phyloP scores from a whole-genome alignment of 176 grass and related monocot species.

The Typha latifolia region DNA sequence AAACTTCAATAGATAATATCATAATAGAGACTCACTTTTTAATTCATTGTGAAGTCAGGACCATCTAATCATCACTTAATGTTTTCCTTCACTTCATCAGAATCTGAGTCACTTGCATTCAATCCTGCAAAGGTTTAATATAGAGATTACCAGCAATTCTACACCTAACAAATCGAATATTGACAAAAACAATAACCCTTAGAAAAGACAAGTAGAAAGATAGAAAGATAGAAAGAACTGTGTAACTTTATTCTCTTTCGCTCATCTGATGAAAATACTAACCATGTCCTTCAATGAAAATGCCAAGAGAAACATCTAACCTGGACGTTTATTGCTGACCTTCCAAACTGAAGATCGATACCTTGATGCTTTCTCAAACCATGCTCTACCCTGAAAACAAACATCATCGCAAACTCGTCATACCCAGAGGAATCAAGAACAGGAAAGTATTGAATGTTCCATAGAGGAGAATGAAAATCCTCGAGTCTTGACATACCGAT shows the following conservation, averaged over 20 bases:
- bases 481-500: too few relatives aligned
- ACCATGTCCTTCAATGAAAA: neutral
- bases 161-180: neutral
- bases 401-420: neutral
- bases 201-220: slow-evolving; percentile 19
- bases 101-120: slow-evolving; percentile 93
- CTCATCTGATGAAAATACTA: too few relatives aligned
- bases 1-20: neutral
- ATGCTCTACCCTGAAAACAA: slow-evolving; percentile 56
- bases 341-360: slow-evolving; percentile 72
- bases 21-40: neutral
- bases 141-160: neutral
- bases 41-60: neutral
- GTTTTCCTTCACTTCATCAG: slow-evolving; percentile 52
- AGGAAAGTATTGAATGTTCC: neutral
- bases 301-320: slow-evolving; percentile 24
- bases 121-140: slow-evolving; percentile 43
- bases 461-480: too few relatives aligned
- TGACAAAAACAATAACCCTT: slow-evolving; percentile 8
- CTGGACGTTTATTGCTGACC: slow-evolving; percentile 73
- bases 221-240: too few relatives aligned
- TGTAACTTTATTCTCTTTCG: too few relatives aligned
- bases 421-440: neutral
- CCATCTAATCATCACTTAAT: slow-evolving; percentile 31
- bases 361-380: slow-evolving; percentile 85